phyloP scores from a whole-genome alignment of 139 green algal species.

The Chlorokybus atmophyticus region DNA sequence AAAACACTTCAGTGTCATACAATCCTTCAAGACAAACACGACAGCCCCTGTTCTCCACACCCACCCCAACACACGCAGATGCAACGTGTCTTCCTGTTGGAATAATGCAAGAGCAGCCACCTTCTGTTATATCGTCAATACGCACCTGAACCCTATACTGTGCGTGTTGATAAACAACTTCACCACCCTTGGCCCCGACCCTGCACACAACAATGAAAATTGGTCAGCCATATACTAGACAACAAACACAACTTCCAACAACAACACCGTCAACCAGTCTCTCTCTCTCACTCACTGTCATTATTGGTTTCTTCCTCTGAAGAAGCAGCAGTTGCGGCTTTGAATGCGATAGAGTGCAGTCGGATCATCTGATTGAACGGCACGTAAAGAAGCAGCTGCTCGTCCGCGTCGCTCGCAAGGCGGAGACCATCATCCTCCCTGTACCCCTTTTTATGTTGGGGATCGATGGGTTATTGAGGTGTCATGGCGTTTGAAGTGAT shows the following conservation, averaged over 20 bases:
- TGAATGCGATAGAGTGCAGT: slow-evolving; percentile 53
- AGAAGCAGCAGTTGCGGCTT: no score
- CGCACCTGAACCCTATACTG: slow-evolving; percentile 38
- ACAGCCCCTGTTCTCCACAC: background rate
- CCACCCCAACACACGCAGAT: background rate
- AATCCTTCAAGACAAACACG: background rate
- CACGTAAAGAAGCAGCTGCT: slow-evolving; percentile 77
- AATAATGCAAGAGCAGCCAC: slow-evolving; percentile 1
- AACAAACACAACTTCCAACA: background rate
- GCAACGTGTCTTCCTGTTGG: background rate
- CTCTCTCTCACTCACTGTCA: no score
- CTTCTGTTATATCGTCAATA: background rate
- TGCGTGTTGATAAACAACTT: slow-evolving; percentile 55
- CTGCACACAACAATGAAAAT: background rate
- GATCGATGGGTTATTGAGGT: background rate
- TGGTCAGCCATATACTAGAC: background rate
- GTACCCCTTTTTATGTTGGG: slow-evolving; percentile 40
- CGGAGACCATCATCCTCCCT: slow-evolving; percentile 55
- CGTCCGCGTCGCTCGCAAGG: slow-evolving; percentile 66
- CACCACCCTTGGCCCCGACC: slow-evolving; percentile 9
- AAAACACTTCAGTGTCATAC: background rate
- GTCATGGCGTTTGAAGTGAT: background rate
- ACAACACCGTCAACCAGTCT: background rate
- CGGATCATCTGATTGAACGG: slow-evolving; percentile 56
- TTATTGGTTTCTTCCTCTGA: no score